These are phyloP conservation scores for Sphenostylis stenocarpa DNA, from an alignment of 306 rosid species.

Conservation along the genomic window DNA sequence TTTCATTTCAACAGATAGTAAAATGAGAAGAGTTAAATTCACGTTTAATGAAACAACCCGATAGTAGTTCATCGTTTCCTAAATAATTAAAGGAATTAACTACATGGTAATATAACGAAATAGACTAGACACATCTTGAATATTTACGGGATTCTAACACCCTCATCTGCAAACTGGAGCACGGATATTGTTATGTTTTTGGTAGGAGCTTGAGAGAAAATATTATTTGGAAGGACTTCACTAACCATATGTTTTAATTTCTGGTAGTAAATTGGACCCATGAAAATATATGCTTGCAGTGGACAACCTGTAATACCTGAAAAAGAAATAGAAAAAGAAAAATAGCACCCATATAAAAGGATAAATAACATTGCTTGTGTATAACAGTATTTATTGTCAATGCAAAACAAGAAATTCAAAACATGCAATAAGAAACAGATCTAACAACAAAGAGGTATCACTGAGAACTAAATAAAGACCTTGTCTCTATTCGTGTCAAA, in stretches of 20 bases:
- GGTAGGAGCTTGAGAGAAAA: not conserved
- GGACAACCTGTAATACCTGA: constrained; percentile 95
- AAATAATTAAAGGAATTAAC: not conserved
- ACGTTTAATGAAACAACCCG: not conserved
- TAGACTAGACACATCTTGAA: too few relatives aligned
- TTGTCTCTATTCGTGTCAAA: not conserved
- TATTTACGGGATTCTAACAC: too few relatives aligned
- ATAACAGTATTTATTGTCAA: not conserved
- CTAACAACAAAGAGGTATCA: not conserved
- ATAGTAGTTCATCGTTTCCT: not conserved
- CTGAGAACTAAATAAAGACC: not conserved
- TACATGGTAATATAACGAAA: too few relatives aligned
- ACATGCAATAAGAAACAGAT: not conserved
- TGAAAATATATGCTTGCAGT: constrained; percentile 92
- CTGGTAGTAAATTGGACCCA: constrained; percentile 99
- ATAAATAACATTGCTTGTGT: constrained; percentile 5
- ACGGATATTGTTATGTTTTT: not conserved
- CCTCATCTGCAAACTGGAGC: too few relatives aligned
- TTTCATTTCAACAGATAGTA: not conserved
- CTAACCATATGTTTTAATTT: constrained; percentile 95
- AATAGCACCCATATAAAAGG: constrained; percentile 4
- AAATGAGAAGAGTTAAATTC: not conserved
- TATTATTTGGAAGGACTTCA: not conserved
- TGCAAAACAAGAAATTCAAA: not conserved
- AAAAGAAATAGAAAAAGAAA: constrained; percentile 6